Conservation (phyloP, 768 basidiomycete species). For the Royoungia palumana region DNA sequence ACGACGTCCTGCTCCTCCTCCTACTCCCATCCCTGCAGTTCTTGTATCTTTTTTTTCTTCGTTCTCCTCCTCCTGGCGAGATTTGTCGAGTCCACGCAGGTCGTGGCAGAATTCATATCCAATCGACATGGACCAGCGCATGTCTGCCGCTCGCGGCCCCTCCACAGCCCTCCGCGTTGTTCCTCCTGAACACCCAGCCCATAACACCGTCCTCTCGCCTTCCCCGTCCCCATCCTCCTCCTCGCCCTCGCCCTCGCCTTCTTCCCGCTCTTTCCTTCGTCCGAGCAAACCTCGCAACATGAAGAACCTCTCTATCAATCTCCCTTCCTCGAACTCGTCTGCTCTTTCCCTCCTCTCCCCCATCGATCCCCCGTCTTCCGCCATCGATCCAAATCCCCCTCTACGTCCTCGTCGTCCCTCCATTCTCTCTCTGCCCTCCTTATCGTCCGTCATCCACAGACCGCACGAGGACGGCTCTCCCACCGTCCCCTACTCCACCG, state of each 20-base stretch:
- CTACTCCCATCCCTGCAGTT: background rate
- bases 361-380: slow-evolving; percentile 33
- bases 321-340: slow-evolving; percentile 61
- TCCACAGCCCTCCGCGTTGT: slow-evolving; percentile 58
- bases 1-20: slow-evolving; percentile 1
- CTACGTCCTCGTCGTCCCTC: slow-evolving; percentile 61
- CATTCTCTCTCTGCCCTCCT: slow-evolving; percentile 63
- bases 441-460: slow-evolving; percentile 54
- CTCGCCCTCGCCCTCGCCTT: slow-evolving; percentile 52
- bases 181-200: slow-evolving; percentile 46
- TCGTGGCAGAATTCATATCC: slow-evolving; percentile 30
- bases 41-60: background rate
- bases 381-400: slow-evolving; percentile 29
- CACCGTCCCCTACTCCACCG: slow-evolving; percentile 69
- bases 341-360: slow-evolving; percentile 43
- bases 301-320: slow-evolving; percentile 72
- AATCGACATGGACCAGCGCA: slow-evolving; percentile 29
- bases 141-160: slow-evolving; percentile 50
- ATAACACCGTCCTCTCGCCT: slow-evolving; percentile 49
- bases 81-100: slow-evolving; percentile 31
- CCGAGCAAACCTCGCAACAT: slow-evolving; percentile 55
- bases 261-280: background rate
- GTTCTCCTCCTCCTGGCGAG: slow-evolving; percentile 16
- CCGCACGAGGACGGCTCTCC: slow-evolving; percentile 63
- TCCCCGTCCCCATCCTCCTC: slow-evolving; percentile 50